Percentiles rank a stretch among this genome's conserved stretches.
Evolutionary conservation across 106 monocot species (phyloP).

Genomic region (Dendrobium huoshanense): DNA sequence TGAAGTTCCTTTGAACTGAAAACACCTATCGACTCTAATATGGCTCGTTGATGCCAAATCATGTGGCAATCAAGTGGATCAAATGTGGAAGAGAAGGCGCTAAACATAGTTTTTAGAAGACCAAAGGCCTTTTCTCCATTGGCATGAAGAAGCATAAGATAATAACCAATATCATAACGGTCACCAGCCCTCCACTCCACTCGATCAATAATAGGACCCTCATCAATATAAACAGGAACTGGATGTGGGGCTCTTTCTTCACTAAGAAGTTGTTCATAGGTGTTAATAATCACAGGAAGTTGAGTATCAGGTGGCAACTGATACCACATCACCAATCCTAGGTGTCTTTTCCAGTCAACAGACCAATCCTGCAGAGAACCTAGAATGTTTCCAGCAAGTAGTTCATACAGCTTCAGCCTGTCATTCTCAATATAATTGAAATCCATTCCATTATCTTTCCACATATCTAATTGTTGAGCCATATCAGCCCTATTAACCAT

Average conservation of each 20-base stretch:
- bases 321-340: constrained; percentile 91
- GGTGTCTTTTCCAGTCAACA: constrained; percentile 88
- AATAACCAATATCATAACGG: constrained; percentile 82
- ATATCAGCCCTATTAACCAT: constrained; percentile 77
- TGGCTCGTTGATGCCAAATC: too few species aligned
- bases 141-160: constrained; percentile 97
- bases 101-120: constrained; percentile 59
- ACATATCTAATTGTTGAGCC: constrained; percentile 65
- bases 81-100: too few species aligned
- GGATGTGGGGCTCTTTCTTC: constrained; percentile 86
- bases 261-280: constrained; percentile 72
- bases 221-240: constrained; percentile 89
- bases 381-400: constrained; percentile 85
- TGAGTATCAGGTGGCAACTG: constrained; percentile 77
- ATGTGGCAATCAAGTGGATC: too few species aligned
- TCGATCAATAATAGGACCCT: constrained; percentile 61
- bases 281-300: constrained; percentile 51
- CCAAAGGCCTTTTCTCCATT: constrained; percentile 40
- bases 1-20: too few species aligned
- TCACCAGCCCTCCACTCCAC: constrained; percentile 54
- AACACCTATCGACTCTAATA: too few species aligned
- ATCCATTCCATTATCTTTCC: constrained; percentile 86
- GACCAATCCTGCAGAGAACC: constrained; percentile 46
- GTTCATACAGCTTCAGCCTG: constrained; percentile 70
- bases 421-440: constrained; percentile 79